Evolutionary conservation across 2,329 filamentous ascomycete genomes (phyloP), one percentile per base, ranked within the genome.

Genomic region (Waltergamsia citrina): DNA sequence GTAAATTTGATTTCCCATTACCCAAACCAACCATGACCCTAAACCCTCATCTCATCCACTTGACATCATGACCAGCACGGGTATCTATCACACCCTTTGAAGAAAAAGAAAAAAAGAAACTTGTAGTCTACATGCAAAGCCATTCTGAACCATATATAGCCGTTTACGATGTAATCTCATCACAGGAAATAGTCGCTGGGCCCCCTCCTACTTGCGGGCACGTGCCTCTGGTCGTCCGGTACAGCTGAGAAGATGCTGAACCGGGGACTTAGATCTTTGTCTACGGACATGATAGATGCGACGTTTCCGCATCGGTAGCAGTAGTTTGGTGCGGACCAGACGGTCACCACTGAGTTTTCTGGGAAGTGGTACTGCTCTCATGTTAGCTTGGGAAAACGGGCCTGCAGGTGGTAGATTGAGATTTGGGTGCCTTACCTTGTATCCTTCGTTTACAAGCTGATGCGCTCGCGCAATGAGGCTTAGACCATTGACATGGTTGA

Each of bases 271-370:
- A 95, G 69, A 49, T 92, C 82, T 49, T 83, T 81, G 44, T 82
- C 79, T 19, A 95, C 78, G 34, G 87, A 87, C 80, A 94, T 94
- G 54, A 95, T 94, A 53, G 88, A 95, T 7, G 92, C 92, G 54
- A 96, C 78, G 51, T 98, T 98, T 24, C 92, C 92, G 57, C 92
- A 98, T 35, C 88, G 74, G 57, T 94, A 94, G 56, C 85, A 93
- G 59, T 92, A 92, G 55, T 93, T 98, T 5, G 92, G 92, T 4
- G 92, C 92, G 39, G 87, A 95, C 92, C 92, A 98, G 16, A 98
- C 92, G 1, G 92, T 98, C 14, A 94, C 88, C 27, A 95, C 88
- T 10, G 93, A 93, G 62, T 92, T 90, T 56, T 94, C 85, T 35
- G 82, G 73, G 61, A 96, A 96, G 55, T 96, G 90, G 56, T 93